Evolutionary conservation across 331 rosid species (phyloP).

Genomic region (Stylosanthes scabra): DNA sequence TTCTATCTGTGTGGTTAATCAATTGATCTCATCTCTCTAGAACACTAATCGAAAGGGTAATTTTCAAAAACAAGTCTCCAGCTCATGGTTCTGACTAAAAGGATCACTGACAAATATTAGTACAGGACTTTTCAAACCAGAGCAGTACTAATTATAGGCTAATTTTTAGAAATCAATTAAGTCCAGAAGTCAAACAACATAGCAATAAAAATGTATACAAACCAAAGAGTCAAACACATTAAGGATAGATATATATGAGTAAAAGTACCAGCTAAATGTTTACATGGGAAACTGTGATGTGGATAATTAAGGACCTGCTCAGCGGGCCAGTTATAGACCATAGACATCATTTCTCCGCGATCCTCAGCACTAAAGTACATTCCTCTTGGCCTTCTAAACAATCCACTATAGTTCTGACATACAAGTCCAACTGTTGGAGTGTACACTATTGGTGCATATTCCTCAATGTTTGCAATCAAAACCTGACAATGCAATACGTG

Average conservation of each 20-base stretch:
- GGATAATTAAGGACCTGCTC: slow-evolving; percentile 72
- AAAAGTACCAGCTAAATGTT: neutral
- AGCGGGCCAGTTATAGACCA: slow-evolving; percentile 99
- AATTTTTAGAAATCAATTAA: neutral
- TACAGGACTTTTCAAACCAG: neutral
- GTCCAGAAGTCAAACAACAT: slow-evolving; percentile 2
- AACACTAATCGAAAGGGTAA: neutral
- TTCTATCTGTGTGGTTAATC: neutral
- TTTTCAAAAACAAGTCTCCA: neutral
- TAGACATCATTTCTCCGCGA: slow-evolving; percentile 99
- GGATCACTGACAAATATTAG: neutral
- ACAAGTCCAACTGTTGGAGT: slow-evolving; percentile 99
- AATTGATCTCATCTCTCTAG: neutral
- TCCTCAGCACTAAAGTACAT: slow-evolving; percentile 98
- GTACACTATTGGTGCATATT: slow-evolving; percentile 95
- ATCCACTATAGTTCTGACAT: slow-evolving; percentile 95
- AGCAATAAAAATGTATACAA: slow-evolving; percentile 11
- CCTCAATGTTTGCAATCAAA: slow-evolving; percentile 90
- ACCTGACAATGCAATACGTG: slow-evolving; percentile 60
- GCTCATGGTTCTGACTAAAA: neutral
- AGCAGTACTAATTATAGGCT: neutral
- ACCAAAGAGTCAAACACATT: neutral
- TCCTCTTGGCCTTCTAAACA: slow-evolving; percentile 99
- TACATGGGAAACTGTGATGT: slow-evolving; percentile 6
- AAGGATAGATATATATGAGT: neutral